A percentile compares a stretch with the other conserved stretches of the same genome.
Conservation (phyloP, 2,329 filamentous ascomycete species). For the Xylaria sp. region DNA sequence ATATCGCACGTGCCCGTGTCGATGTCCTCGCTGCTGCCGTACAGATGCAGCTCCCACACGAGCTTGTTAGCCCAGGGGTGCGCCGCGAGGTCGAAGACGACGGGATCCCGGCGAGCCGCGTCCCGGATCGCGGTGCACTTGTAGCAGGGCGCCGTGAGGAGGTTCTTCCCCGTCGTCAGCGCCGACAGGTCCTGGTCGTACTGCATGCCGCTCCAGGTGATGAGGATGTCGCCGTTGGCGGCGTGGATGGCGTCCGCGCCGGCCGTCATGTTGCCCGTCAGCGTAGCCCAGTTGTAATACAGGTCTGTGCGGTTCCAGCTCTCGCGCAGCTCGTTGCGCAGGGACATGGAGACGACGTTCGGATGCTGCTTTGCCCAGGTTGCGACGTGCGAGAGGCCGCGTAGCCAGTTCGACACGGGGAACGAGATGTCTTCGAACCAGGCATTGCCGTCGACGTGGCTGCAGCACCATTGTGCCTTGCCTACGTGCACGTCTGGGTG, state of each 20-base stretch:
- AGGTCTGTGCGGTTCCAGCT: constrained; percentile 51
- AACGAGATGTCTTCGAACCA: constrained; percentile 69
- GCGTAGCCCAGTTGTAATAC: constrained; percentile 59
- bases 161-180: constrained; percentile 54
- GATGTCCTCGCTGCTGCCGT: constrained; percentile 55
- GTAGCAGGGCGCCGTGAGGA: constrained; percentile 57
- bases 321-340: constrained; percentile 56
- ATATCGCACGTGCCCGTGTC: constrained; percentile 60
- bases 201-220: constrained; percentile 62
- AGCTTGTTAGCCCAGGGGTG: constrained; percentile 61
- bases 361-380: constrained; percentile 55
- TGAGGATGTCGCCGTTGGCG: constrained; percentile 58
- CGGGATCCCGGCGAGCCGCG: constrained; percentile 55
- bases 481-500: constrained; percentile 56
- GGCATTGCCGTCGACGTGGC: constrained; percentile 60
- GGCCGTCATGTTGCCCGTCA: constrained; percentile 57
- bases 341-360: constrained; percentile 54
- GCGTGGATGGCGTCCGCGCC: constrained; percentile 57
- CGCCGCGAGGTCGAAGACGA: constrained; percentile 57
- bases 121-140: constrained; percentile 56
- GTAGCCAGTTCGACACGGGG: constrained; percentile 63
- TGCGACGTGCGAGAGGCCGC: constrained; percentile 64
- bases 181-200: constrained; percentile 60
- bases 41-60: constrained; percentile 59
- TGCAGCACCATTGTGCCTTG: constrained; percentile 60